These are phyloP conservation scores for Leucocoprinus birnbaumii DNA, from an alignment of 768 basidiomycete species.

Conservation along the genomic window DNA sequence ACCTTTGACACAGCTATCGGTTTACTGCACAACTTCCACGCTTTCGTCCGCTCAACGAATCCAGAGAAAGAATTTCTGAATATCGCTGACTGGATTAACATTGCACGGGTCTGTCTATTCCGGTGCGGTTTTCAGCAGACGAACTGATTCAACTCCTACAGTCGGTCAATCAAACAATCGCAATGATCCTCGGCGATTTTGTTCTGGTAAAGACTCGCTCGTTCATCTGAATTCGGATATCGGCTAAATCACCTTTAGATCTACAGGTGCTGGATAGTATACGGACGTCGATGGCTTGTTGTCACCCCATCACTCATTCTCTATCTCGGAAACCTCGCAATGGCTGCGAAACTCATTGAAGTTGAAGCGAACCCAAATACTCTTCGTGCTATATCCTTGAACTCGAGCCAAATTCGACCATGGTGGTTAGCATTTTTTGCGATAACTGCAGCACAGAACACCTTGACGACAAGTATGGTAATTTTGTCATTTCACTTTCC, in stretches of 20 bases:
- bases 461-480: neutral
- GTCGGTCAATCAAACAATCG: constrained; percentile 9
- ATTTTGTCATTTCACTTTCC: too few species aligned
- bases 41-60: neutral
- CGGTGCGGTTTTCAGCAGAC: too few species aligned
- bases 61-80: neutral
- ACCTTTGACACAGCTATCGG: constrained; percentile 10
- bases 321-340: neutral
- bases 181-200: constrained; percentile 11
- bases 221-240: too few species aligned
- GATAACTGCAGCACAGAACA: neutral
- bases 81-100: constrained; percentile 10
- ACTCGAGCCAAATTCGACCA: neutral
- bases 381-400: neutral
- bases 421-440: neutral
- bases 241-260: neutral
- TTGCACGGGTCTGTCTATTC: constrained; percentile 1
- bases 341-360: neutral
- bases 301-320: neutral
- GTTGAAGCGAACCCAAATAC: neutral
- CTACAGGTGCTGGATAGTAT: neutral
- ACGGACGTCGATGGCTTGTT: neutral
- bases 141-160: neutral
- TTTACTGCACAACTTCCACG: constrained; percentile 9
- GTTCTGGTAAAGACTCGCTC: too few species aligned